A percentile compares a stretch with the other conserved stretches of the same genome.
phyloP scores from a whole-genome alignment of 164 flowering plant genomes.

The Sedum album region DNA sequence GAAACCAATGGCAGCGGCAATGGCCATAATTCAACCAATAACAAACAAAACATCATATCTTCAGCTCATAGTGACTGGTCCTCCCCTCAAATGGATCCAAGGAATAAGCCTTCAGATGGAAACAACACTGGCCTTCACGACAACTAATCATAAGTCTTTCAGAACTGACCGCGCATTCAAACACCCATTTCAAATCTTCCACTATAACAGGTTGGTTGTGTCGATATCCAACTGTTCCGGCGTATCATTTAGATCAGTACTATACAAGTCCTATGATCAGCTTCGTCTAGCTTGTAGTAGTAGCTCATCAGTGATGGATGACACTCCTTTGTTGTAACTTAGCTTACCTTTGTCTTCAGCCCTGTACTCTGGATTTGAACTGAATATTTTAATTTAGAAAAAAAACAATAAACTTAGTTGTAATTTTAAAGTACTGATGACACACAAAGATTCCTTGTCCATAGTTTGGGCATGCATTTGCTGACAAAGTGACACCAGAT shows the following conservation, averaged over 20 bases:
- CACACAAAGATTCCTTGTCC: no score
- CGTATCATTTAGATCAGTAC: neutral
- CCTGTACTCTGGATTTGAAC: no score
- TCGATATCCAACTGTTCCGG: neutral
- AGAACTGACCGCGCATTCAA: constrained; percentile 24
- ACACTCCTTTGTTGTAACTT: neutral
- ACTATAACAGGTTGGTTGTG: constrained; percentile 2
- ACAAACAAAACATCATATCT: constrained; percentile 28
- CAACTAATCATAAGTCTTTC: constrained; percentile 20
- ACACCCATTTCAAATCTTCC: neutral
- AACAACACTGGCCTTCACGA: constrained; percentile 58
- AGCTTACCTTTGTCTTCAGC: no score
- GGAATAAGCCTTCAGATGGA: constrained; percentile 55
- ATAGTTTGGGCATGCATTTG: no score
- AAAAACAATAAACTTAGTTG: no score
- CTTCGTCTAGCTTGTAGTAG: neutral
- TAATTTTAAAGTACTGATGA: no score
- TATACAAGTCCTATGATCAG: neutral
- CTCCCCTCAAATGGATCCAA: constrained; percentile 45
- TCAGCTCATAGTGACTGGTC: constrained; percentile 71
- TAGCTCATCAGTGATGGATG: neutral
- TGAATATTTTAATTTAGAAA: no score
- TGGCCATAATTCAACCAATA: constrained; percentile 22
- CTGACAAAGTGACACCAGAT: no score
- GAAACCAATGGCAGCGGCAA: constrained; percentile 21